These are phyloP conservation scores for Cymbopogon flexuosus DNA, from an alignment of 202 grass and related monocot species.

Conservation along the genomic window DNA sequence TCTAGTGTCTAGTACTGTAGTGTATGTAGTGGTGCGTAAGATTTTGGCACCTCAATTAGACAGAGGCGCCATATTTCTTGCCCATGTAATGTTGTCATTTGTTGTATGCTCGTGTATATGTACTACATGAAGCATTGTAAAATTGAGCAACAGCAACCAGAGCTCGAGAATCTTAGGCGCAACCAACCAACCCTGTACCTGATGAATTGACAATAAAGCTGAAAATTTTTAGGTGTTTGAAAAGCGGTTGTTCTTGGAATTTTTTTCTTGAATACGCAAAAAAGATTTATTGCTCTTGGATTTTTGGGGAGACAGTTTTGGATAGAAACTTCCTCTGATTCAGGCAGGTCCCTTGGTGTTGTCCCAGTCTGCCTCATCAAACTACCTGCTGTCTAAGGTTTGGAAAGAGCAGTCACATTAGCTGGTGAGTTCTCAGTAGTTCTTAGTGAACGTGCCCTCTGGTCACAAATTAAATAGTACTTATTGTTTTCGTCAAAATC, in stretches of 20 bases:
- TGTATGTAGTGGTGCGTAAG: not conserved
- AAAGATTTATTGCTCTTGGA: not conserved
- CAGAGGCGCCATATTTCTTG: not conserved
- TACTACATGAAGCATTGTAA: slow-evolving; percentile 20
- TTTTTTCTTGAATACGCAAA: not conserved
- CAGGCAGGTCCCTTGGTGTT: not conserved
- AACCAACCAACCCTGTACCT: not conserved
- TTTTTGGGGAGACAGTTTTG: not conserved
- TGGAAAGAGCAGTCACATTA: not conserved
- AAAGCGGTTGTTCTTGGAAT: not conserved
- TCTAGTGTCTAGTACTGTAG: not conserved
- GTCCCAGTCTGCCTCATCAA: no score
- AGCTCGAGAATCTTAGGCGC: not conserved
- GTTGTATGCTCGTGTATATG: slow-evolving; percentile 17
- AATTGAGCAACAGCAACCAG: slow-evolving; percentile 1
- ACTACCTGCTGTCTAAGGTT: not conserved
- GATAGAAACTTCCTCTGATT: not conserved
- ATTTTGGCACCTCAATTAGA: slow-evolving; percentile 4
- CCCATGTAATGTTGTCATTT: slow-evolving; percentile 18
- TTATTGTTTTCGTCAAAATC: no score
- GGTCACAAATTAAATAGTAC: no score
- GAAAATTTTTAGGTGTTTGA: not conserved
- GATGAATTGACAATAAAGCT: slow-evolving; percentile 16
- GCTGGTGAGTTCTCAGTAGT: not conserved
- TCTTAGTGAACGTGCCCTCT: no score